These are phyloP conservation scores for Tulasnella sp. DNA, from an alignment of 768 basidiomycete genomes.

Conservation along the genomic window DNA sequence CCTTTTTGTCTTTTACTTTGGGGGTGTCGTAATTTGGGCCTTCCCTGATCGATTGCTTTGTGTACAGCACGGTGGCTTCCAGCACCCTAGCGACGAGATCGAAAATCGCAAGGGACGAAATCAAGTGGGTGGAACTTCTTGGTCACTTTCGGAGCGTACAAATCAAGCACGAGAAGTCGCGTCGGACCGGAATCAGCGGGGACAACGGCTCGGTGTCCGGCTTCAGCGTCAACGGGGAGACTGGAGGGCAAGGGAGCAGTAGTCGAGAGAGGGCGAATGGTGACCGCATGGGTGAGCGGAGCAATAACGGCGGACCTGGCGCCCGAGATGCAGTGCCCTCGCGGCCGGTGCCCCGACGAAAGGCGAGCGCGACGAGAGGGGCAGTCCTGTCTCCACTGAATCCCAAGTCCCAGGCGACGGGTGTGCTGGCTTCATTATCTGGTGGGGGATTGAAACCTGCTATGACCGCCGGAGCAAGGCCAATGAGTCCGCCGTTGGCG, in stretches of 20 bases:
- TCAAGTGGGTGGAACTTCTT: conserved; percentile 95
- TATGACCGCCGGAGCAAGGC: background rate
- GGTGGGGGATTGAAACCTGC: conserved; percentile 2
- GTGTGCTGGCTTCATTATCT: background rate
- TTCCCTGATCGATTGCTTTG: background rate
- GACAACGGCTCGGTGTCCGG: conserved; percentile 41
- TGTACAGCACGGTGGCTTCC: background rate
- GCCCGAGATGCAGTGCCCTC: conserved; percentile 50
- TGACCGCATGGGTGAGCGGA: background rate
- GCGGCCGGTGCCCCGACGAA: background rate
- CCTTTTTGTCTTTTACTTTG: background rate
- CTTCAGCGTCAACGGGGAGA: background rate
- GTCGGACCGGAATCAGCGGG: conserved; percentile 68
- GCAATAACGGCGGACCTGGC: conserved; percentile 35
- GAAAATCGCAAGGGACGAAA: conserved; percentile 78
- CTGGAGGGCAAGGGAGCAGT: conserved; percentile 45
- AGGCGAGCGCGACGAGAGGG: conserved; percentile 30
- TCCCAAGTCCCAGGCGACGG: conserved; percentile 46
- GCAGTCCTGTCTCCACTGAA: conserved; percentile 63
- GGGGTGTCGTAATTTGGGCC: background rate
- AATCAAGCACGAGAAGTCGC: conserved; percentile 84
- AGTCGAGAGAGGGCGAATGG: conserved; percentile 44
- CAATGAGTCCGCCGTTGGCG: conserved; percentile 11
- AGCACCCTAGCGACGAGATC: conserved; percentile 52
- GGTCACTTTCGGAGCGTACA: conserved; percentile 89